Evolutionary conservation across 352 stramenopile species (phyloP).

Genomic region (Phytophthora crassamura): DNA sequence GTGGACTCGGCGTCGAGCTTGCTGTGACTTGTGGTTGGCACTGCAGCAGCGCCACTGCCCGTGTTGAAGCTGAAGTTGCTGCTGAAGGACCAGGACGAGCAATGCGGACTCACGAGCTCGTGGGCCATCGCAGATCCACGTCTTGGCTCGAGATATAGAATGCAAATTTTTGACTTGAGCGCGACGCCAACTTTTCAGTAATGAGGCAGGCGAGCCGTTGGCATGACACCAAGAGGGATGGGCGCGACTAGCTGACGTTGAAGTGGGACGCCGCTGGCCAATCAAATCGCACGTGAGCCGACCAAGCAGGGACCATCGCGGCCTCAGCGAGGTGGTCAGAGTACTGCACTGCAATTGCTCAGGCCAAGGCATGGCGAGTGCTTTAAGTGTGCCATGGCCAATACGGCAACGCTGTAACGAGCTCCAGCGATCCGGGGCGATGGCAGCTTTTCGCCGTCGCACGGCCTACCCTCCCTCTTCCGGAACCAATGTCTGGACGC

Average conservation of each 20-base stretch:
- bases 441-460: neutral
- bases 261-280: conserved; percentile 17
- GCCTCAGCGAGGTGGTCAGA: neutral
- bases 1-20: conserved; percentile 36
- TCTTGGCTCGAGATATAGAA: too few species aligned
- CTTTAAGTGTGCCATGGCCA: neutral
- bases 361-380: neutral
- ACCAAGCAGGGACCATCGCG: neutral
- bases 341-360: neutral
- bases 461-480: conserved; percentile 11
- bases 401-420: neutral
- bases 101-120: conserved; percentile 39
- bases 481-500: conserved; percentile 33
- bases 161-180: neutral
- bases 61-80: conserved; percentile 33
- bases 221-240: conserved; percentile 15
- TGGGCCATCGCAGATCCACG: conserved; percentile 17
- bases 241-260: conserved; percentile 30
- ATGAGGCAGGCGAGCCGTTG: conserved; percentile 20
- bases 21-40: conserved; percentile 1
- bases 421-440: neutral
- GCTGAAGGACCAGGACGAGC: conserved; percentile 37
- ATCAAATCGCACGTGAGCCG: conserved; percentile 22
- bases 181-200: conserved; percentile 20
- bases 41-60: neutral